Percentiles rank a stretch among this genome's conserved stretches.
Evolutionary conservation across 371 early-diverging fungal species (phyloP).

Genomic region (Choanephora cucurbitarum): DNA sequence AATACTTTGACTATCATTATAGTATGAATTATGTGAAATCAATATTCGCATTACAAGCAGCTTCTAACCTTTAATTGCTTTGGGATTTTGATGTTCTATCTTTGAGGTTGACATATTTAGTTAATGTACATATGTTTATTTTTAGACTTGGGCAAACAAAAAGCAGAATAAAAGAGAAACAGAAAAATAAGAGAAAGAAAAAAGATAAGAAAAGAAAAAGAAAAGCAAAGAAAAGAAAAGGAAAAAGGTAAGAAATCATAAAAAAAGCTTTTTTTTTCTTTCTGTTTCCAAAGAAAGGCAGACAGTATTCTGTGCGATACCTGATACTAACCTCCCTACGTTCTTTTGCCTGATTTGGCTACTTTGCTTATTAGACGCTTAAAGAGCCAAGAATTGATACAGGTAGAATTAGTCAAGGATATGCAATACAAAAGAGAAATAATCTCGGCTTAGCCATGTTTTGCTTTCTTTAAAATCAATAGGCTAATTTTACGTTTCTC

Average conservation of each 20-base stretch:
- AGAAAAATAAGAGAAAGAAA: not conserved
- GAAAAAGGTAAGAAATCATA: not conserved
- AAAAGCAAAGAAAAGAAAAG: slow-evolving; percentile 1
- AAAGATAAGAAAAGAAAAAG: not conserved
- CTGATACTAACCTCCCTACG: slow-evolving; percentile 16
- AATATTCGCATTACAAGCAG: not conserved
- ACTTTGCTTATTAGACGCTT: not conserved
- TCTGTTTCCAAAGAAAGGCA: not conserved
- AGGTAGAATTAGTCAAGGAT: not conserved
- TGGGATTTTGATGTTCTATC: slow-evolving; percentile 4
- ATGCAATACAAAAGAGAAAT: too few relatives aligned
- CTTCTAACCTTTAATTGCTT: slow-evolving; percentile 14
- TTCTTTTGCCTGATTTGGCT: slow-evolving; percentile 15
- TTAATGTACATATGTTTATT: not conserved
- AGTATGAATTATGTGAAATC: not conserved
- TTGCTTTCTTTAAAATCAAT: too few relatives aligned
- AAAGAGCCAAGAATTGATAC: not conserved
- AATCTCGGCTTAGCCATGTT: too few relatives aligned
- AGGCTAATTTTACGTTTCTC: too few relatives aligned
- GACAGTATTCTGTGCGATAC: slow-evolving; percentile 7
- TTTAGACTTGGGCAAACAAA: slow-evolving; percentile 1
- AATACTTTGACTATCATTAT: slow-evolving; percentile 15
- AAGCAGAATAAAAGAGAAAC: not conserved
- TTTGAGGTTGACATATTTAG: slow-evolving; percentile 1
- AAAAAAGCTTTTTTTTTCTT: slow-evolving; percentile 6